Percentiles rank a stretch among this genome's conserved stretches.
Conservation (phyloP, 2,329 filamentous ascomycete genomes). For the Xylaria sp. region DNA sequence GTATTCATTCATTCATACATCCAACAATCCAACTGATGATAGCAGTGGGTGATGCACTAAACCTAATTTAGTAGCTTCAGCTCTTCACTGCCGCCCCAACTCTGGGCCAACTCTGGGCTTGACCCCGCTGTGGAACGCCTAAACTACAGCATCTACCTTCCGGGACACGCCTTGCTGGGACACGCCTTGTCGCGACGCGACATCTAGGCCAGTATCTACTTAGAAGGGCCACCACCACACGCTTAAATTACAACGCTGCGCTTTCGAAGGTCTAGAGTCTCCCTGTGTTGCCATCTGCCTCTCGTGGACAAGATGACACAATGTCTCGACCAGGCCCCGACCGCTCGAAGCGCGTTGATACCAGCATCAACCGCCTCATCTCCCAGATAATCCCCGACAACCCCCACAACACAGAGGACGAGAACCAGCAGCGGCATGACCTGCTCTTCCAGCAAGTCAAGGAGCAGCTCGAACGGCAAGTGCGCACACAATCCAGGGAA, state of each 20-base stretch:
- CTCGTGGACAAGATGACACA: conserved; percentile 43
- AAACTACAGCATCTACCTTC: background rate
- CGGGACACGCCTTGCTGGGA: background rate
- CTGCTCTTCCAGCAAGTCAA: conserved; percentile 60
- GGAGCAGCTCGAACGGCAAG: conserved; percentile 58
- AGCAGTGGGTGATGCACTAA: no score
- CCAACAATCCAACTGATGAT: no score
- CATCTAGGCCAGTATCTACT: no score
- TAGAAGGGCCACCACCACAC: background rate
- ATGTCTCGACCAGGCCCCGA: conserved; percentile 64
- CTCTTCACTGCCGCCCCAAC: background rate
- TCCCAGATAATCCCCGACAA: conserved; percentile 72
- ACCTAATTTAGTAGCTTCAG: no score
- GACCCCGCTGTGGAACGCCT: conserved; percentile 13
- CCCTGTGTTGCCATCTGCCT: background rate
- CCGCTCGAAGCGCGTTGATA: conserved; percentile 70
- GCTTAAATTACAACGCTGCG: background rate
- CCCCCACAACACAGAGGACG: conserved; percentile 69
- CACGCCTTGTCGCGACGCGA: background rate
- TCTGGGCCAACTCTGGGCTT: background rate
- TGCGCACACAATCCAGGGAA: background rate
- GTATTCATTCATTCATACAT: no score
- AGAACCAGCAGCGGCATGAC: conserved; percentile 71
- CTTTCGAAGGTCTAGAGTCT: background rate
- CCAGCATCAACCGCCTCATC: conserved; percentile 80